Base-by-base conservation (phyloP, 768 basidiomycete species). In the Calvatia gigantea region DNA sequence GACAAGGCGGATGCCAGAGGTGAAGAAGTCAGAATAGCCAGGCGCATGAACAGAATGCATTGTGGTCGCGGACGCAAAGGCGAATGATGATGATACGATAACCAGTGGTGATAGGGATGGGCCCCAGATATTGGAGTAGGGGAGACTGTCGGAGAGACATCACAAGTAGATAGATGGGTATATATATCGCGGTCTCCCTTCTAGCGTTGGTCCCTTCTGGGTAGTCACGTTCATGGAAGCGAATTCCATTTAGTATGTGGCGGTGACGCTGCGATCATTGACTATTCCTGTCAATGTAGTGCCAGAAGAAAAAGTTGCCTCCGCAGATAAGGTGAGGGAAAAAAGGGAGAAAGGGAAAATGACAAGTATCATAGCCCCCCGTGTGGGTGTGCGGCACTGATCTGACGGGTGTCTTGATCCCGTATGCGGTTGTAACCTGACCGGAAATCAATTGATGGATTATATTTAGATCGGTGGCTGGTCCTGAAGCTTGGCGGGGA, bases 21-120 rank as follows among this genome's bases (percentile, higher is more conserved):
- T 67, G 63, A 80, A 78, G 67, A 80, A 77, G 33, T 78, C 76
- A 15, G 78, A 79, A 63, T 79, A 79, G 23, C 66, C 67, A 37
- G 64, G 61, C 39, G 65, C 51, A 21, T 58, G 53, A 46, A 56
- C 53, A 48, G 61, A 25, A 27, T 38, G 35, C 48, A 37, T 50
- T 4, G n/a, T 8, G 23, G 33, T 11, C 19, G 9, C 15, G 3
- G 8, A 11, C 11, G 2, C 35, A n/a, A 37, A 37, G 23, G 25
- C n/a, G 0, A 21, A 21, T 23, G 1, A 21, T 14, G 19, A 19
- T 23, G 25, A 23, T 23, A 23, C n/a, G 39, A 23, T 11, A 31
- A 21, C 21, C 11, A 47, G 39, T 53, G 25, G 53, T 37, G 56
- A 53, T 56, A 58, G 61, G 28, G 38, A 47, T 29, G 31, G 39